phyloP scores from a whole-genome alignment of 1,284 basidiomycete species.

The Coniferiporia weirii region DNA sequence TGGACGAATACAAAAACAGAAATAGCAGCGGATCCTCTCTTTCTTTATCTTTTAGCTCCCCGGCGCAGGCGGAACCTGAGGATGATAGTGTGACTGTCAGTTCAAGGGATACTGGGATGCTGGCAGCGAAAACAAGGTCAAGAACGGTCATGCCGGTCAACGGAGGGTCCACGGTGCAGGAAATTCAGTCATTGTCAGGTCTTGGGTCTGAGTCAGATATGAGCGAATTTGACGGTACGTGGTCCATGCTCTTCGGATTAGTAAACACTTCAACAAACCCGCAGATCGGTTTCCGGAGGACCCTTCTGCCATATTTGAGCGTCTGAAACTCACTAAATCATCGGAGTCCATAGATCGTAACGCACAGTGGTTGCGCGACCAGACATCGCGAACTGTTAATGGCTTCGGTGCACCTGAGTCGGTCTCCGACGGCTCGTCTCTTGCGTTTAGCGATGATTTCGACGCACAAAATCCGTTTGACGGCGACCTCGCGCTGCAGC shows the following conservation, averaged over 20 bases:
- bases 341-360: conserved; percentile 59
- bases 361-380: conserved; percentile 77
- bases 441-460: conserved; percentile 21
- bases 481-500: conserved; percentile 60
- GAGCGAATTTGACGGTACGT: conserved; percentile 4
- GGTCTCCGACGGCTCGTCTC: conserved; percentile 45
- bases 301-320: conserved; percentile 50
- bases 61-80: conserved; percentile 41
- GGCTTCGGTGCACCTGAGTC: conserved; percentile 30
- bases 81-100: conserved; percentile 71
- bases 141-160: conserved; percentile 26
- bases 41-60: conserved; percentile 34
- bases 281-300: conserved; percentile 26
- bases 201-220: conserved; percentile 19
- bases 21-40: conserved; percentile 58
- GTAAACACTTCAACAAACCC: background rate
- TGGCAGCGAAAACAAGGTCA: conserved; percentile 17
- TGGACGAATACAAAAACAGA: conserved; percentile 62
- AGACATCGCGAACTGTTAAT: conserved; percentile 60
- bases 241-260: background rate
- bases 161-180: conserved; percentile 18
- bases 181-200: conserved; percentile 16
- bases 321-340: conserved; percentile 46
- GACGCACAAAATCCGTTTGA: conserved; percentile 24
- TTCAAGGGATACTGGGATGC: conserved; percentile 49